Base-by-base conservation (phyloP, 352 stramenopile genomes). In the Globisporangium emineosum region DNA sequence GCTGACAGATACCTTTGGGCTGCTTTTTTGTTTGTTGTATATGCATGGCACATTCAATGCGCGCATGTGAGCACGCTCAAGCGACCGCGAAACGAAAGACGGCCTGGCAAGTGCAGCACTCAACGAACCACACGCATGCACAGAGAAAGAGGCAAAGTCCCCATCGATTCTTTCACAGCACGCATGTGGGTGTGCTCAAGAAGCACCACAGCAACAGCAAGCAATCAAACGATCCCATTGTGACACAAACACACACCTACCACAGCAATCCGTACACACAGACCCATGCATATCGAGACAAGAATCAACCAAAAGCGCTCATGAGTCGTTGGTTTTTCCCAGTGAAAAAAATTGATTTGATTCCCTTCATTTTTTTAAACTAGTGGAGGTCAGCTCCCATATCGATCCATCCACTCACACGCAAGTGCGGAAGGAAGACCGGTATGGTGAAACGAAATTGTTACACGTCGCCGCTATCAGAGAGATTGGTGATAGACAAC, bases 301-400 rank as follows among this genome's bases (percentile, higher is more conserved):
- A 25, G 35, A 58, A 2, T 3, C 10, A 57, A 57, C 21, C 50
- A 37, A 57, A 17, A 37, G 19, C 37, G 6, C 30, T 30, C 13
- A 10, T 21, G 12, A 35, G 50, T 32, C 25, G 13, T 1, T 42
- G 8, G 2, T 15, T 13, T 53, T 66, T 61, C 37, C 52, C 55
- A 61, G 64, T 66, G 33, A 50, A 47, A 61, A 67, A 47, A 60
- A 51, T 37, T 72, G 67, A 54, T 72, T 73, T 65, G 52, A 71
- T 72, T 82, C 70, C 75, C 72, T 80, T 80, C 64, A 76, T 73
- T 73, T 67, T 74, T 70, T 76, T 75, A 73, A 64, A 64, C 73
- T 68, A 57, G 60, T 75, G 58, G 67, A 72, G 66, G 69, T 72
- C 58, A 74, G 72, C 72, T 78, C 69, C 72, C 72, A 78, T 76